Evolutionary conservation across 495 filamentous ascomycete genomes (phyloP), one percentile per base, ranked within the genome.

Genomic region (Tuber melanosporum): DNA sequence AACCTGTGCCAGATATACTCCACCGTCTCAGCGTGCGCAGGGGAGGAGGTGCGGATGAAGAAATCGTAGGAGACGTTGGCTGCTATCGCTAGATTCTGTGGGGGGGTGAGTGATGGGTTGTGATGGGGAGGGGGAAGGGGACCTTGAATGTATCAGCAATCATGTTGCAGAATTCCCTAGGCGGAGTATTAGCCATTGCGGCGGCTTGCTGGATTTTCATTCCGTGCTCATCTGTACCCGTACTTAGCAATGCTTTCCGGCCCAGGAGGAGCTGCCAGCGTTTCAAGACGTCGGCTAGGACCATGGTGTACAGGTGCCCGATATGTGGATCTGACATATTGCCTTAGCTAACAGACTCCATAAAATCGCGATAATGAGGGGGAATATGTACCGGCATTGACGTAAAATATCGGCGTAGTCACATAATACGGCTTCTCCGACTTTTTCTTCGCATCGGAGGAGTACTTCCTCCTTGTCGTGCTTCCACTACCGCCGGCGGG

Each of bases 371-470:
- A 72, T 47, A 70, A n/a, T 22, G 76, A 76, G 70, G 62, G 41
- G 4, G 44, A 36, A 42, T 71, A 20, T 49, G 74, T 87, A 96
- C 94, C 91, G 39, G 94, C 93, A 88, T 99, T 99, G 84, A 98
- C 96, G 83, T 99, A 99, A 87, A 98, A 99, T 71, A 99, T 99
- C 10, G 95, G 95, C 10, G 93, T 94, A 5, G 95, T 98, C 80
- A 98, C 87, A 88, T 98, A 98, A 87, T 91, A 98, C 8, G 96
- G 94, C 86, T 99, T 98, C 79, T 87, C 86, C 62, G 83, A 73
- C 44, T 79, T 70, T 70, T 20, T 66, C 41, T 69, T 44, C 22
- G 47, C 62, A 36, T 7, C 43, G 39, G 78, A 74, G 42, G 78
- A 76, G 32, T 75, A 79, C 17, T 36, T 39, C 69, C 19, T 66